Conservation (phyloP, 164 flowering plant species). For the Vitis cinerea region DNA sequence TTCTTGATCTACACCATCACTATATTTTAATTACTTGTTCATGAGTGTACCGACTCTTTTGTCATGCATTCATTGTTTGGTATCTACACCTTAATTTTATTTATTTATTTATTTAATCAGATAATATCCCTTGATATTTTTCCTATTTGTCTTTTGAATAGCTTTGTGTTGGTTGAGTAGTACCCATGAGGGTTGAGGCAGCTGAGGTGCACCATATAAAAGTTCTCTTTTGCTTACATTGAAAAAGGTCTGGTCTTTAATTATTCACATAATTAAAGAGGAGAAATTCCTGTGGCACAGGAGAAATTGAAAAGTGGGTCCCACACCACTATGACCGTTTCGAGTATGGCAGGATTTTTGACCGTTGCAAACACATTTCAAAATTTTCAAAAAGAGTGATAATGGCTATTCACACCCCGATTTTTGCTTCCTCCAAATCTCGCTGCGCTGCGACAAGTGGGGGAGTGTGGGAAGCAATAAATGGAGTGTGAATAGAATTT, state of each 20-base stretch:
- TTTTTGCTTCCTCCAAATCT: slow-evolving; percentile 11
- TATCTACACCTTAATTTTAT: no score
- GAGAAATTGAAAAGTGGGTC: not conserved
- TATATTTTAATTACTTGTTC: no score
- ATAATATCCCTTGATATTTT: no score
- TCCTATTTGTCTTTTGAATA: no score
- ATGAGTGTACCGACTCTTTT: no score
- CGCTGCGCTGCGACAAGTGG: not conserved
- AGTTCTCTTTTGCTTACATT: not conserved
- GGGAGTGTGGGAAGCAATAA: slow-evolving; percentile 5
- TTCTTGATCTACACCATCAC: no score
- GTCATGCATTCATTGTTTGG: no score
- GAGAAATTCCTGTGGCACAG: not conserved
- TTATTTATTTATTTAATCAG: no score
- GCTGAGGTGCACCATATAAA: not conserved
- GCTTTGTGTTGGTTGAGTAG: not conserved
- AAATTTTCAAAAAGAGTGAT: not conserved
- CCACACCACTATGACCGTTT: slow-evolving; percentile 14
- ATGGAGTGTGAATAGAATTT: slow-evolving; percentile 6
- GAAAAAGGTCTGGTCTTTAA: not conserved
- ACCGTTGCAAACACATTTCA: slow-evolving; percentile 21
- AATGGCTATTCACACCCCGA: not conserved
- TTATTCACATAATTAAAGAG: not conserved
- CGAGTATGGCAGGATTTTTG: slow-evolving; percentile 12
- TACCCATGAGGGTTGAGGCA: not conserved